Evolutionary conservation across 2,329 filamentous ascomycete genomes (phyloP).

Genomic region (Fusarium compactum): DNA sequence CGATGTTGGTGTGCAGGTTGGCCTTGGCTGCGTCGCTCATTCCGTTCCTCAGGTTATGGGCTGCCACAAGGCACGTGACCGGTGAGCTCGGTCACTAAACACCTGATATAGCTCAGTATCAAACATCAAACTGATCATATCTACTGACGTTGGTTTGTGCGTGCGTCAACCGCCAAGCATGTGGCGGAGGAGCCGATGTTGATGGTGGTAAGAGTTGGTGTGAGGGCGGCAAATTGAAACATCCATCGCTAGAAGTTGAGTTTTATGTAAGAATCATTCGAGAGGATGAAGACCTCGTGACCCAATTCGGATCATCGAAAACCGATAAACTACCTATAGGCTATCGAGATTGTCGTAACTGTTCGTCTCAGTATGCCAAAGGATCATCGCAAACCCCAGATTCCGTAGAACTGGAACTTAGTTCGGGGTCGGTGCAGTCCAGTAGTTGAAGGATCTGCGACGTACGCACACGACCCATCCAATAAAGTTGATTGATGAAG

Average conservation of each 20-base stretch:
- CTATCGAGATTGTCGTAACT: neutral
- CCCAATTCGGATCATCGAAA: neutral
- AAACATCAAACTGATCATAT: neutral
- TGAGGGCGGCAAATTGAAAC: conserved; percentile 23
- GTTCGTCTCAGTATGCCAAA: neutral
- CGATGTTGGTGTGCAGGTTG: neutral
- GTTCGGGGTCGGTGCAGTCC: conserved; percentile 2
- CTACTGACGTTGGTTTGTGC: conserved; percentile 5
- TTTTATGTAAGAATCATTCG: conserved; percentile 6
- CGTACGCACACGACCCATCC: conserved; percentile 15
- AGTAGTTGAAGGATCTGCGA: conserved; percentile 16
- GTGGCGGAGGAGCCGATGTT: conserved; percentile 5
- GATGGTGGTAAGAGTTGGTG: conserved; percentile 15
- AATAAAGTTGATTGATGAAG: conserved; percentile 3
- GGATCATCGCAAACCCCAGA: conserved; percentile 23
- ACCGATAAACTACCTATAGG: neutral
- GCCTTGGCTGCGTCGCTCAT: conserved; percentile 32
- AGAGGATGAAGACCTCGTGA: neutral
- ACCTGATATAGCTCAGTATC: neutral
- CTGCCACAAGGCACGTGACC: conserved; percentile 30
- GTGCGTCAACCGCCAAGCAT: conserved; percentile 17
- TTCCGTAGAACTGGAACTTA: conserved; percentile 15
- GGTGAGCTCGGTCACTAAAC: neutral
- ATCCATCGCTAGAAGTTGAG: neutral
- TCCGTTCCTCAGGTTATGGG: conserved; percentile 9